Base-by-base conservation (phyloP, 345 rosid species). In the Anastatica hierochuntica region DNA sequence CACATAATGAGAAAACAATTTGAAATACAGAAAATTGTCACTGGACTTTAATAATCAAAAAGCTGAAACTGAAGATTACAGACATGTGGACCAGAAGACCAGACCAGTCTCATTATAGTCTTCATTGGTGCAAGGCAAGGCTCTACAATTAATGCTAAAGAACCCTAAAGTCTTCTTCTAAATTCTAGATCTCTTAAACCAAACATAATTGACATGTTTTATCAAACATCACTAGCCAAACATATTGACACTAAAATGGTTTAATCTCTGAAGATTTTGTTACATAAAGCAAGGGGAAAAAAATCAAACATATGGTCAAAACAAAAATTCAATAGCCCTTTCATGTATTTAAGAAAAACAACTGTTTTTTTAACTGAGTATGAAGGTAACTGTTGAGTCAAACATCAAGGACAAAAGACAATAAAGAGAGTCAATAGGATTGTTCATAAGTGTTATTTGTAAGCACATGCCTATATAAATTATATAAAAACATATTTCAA, bases 51-150 rank as follows among this genome's bases (percentile, higher is more conserved):
- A 17, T 48, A 43, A 43, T 10, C 6, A 9, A 50, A 42, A 26
- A 9, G 43, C 40, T 57, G 53, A 65, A 50, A 49, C 63, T 49
- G 52, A 57, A 19, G 1, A 40, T 20, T 36, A n/a, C 46, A 29
- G 55, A 44, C 56, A 52, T 42, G 70, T 57, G 70, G 58, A 57
- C 47, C 60, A 30, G 8, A 50, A 14, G 50, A 59, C 66, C 61
- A 52, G 54, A 59, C 66, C 15, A 30, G 26, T 43, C 62, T 30
- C 40, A 51, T 15, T 65, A 40, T 23, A 35, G 57, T 50, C 58
- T 65, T 65, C 53, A 65, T 10, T 51, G 60, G 58, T 43, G 42
- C 53, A 58, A 59, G 43, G 59, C 41, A 41, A 45, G n/a, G n/a
- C n/a, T n/a, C n/a, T 51, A 16, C 43, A 51, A 51, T 58, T 50